Conservation (phyloP, 306 rosid genomes). For the Malus fusca region DNA sequence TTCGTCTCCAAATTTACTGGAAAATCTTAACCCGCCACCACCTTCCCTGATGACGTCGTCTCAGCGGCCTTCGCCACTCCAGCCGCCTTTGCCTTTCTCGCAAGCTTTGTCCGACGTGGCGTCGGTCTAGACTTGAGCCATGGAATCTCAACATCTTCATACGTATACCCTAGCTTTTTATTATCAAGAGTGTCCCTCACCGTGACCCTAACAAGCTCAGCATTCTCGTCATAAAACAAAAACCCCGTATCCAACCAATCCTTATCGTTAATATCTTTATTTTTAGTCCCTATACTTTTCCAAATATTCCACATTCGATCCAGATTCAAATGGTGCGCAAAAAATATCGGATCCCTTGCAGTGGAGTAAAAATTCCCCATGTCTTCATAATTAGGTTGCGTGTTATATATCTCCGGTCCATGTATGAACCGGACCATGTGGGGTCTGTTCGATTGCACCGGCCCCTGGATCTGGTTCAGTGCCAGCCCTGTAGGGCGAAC, state of each 20-base stretch:
- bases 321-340: constrained; percentile 48
- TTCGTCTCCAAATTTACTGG: constrained; percentile 38
- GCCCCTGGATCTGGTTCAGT: constrained; percentile 41
- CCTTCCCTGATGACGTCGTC: constrained; percentile 5
- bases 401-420: constrained; percentile 57
- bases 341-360: constrained; percentile 69
- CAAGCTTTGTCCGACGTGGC: constrained; percentile 15
- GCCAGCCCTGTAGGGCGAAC: constrained; percentile 46
- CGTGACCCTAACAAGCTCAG: constrained; percentile 45
- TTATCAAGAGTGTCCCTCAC: constrained; percentile 58
- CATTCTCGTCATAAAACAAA: constrained; percentile 67
- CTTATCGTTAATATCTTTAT: constrained; percentile 27
- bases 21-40: background rate
- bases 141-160: constrained; percentile 58
- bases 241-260: constrained; percentile 65
- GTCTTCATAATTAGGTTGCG: constrained; percentile 43
- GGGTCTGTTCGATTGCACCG: constrained; percentile 47
- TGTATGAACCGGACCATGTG: constrained; percentile 46
- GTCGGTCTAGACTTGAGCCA: constrained; percentile 52
- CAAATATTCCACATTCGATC: constrained; percentile 71
- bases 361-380: constrained; percentile 80
- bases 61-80: constrained; percentile 38
- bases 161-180: constrained; percentile 42
- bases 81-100: constrained; percentile 1
- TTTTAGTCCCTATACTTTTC: constrained; percentile 47